A percentile compares a stretch with the other conserved stretches of the same genome.
Evolutionary conservation across 2,329 filamentous ascomycete genomes (phyloP).

Genomic region (Chaetomiaceae sp.): DNA sequence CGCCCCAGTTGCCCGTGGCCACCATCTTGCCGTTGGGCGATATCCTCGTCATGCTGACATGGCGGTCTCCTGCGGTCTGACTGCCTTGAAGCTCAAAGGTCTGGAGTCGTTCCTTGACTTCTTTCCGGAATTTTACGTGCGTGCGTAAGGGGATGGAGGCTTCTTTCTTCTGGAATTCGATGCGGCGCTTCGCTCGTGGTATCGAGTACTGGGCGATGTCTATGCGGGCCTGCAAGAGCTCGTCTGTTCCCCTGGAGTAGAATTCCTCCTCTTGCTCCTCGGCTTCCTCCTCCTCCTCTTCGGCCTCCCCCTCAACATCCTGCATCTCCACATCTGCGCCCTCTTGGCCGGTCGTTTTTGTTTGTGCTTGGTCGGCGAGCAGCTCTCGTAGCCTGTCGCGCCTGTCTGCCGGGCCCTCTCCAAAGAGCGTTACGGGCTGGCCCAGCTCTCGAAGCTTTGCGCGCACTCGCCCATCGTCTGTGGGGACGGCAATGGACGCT

Average conservation of each 20-base stretch:
- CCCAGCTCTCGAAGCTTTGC: conserved; percentile 75
- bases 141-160: conserved; percentile 78
- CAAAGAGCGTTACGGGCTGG: conserved; percentile 93
- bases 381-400: conserved; percentile 82
- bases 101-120: conserved; percentile 74
- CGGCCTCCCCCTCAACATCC: conserved; percentile 51
- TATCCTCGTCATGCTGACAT: conserved; percentile 88
- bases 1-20: conserved; percentile 89
- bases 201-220: conserved; percentile 80
- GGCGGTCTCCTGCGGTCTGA: conserved; percentile 85
- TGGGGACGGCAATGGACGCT: conserved; percentile 85
- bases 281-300: conserved; percentile 50
- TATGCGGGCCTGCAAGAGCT: conserved; percentile 69
- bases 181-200: conserved; percentile 70
- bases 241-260: conserved; percentile 76
- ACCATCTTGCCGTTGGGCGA: conserved; percentile 78
- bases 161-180: conserved; percentile 74
- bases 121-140: conserved; percentile 88
- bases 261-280: conserved; percentile 87
- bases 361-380: conserved; percentile 67
- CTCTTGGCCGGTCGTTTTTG: conserved; percentile 48
- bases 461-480: conserved; percentile 84
- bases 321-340: conserved; percentile 58
- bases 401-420: conserved; percentile 79
- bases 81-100: conserved; percentile 89